Evolutionary conservation across 108 stramenopile genomes (phyloP), one percentile per base, ranked within the genome.

Genomic region (Cyclotella distinguenda): DNA sequence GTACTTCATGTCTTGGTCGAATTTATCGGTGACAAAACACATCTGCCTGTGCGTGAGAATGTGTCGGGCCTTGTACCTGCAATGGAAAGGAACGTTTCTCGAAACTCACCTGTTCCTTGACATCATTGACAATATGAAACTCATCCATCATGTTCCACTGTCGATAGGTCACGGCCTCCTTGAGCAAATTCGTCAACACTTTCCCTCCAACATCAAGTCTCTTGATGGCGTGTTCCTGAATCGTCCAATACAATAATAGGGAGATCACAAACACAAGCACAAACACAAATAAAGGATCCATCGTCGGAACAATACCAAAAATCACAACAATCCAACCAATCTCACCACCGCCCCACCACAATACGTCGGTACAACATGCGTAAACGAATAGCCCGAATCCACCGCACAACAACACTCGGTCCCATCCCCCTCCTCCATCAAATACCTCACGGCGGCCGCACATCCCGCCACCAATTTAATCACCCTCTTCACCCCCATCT

Each of bases 81-180:
- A n/a, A n/a, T n/a, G n/a, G n/a, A n/a, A n/a, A n/a, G n/a, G n/a
- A n/a, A n/a, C n/a, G n/a, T n/a, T n/a, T n/a, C n/a, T n/a, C n/a
- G n/a, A 12, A 1, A 27, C 63, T 39, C 16, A 87, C 62, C 48
- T 68, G 60, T 60, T 86, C 82, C 39, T 88, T 74, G 5, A 85
- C 91, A 66, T 97, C 92, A 39, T 89, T 84, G 63, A 96, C 55
- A 27, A 96, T 58, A 15, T 71, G 84, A 57, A 89, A 95, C 72
- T 96, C 93, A 79, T 96, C 95, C 97, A 98, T 98, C 68, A 98
- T 81, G 55, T 98, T 98, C 87, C 89, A 96, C 66, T 96, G 95
- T 9, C 97, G 83, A 68, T 96, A 98, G 12, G 89, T 95, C 26
- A 91, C 76, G 49, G 85, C 72, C 74, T 96, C 94, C 61, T 98